Base-by-base conservation (phyloP, 768 basidiomycete species). In the Daedaleopsis nitida region DNA sequence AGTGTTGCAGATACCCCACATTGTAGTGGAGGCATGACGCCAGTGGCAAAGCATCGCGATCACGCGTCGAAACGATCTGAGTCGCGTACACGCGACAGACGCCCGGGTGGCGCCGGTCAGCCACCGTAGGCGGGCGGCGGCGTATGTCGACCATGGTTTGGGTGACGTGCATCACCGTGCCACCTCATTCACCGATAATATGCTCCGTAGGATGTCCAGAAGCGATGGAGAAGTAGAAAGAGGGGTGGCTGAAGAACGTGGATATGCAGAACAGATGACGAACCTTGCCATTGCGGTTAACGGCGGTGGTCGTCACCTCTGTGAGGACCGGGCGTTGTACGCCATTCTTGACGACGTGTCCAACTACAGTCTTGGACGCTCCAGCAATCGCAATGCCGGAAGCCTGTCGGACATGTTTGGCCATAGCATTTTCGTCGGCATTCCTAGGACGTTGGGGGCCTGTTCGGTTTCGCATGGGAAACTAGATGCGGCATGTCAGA, bases 241-340 rank as follows among this genome's bases (percentile, higher is more conserved):
- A 32, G 27, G 55, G 34, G 23, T 38, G 42, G 7, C 39, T 13
- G 11, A 55, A 38, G 55, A 21, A 37, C 47, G 55, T 39, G 5
- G 24, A 27, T 63, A 61, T n/a, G n/a, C 63, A 27, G 35, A 52
- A 39, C 37, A 52, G 51, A 57, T 17, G 21, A 71, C 83, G 65
- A 69, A 89, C 90, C 78, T 89, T 92, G 72, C 62, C 47, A 13
- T 32, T 55, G 37, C 86, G 84, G 74, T 91, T 92, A 54, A 91
- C 84, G 58, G 88, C 86, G 62, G 84, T 83, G 53, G 83, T 87
- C 48, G 89, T 89, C 64, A 95, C 92, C 76, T 94, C 93, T 60
- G 86, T 85, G 52, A 96, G 81, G 43, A 87, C 92, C 35, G 88
- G 81, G 65, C 94, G 83, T 72, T 86, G 85, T 51, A 66, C 63